A percentile compares a stretch with the other conserved stretches of the same genome.
These are phyloP conservation scores for Arachis monticola DNA, from an alignment of 331 rosid genomes.

Conservation along the genomic window DNA sequence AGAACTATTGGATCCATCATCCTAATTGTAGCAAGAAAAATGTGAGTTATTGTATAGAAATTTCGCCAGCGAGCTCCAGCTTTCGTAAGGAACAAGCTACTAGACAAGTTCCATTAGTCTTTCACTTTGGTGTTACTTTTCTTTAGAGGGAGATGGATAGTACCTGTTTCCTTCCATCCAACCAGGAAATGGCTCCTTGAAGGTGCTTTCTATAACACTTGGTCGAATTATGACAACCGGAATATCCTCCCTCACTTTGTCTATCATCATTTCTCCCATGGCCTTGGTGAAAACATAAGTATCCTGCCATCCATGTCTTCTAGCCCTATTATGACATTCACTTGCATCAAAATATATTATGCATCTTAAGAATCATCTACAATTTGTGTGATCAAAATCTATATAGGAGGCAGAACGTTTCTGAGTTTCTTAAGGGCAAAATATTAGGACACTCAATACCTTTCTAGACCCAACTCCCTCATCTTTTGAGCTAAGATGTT, in stretches of 20 bases:
- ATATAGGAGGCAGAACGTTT: background rate
- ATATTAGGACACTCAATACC: constrained; percentile 46
- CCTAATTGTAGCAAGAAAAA: constrained; percentile 48
- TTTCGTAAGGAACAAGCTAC: background rate
- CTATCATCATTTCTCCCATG: constrained; percentile 93
- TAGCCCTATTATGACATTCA: constrained; percentile 61
- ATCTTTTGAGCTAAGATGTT: constrained; percentile 56
- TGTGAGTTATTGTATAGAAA: constrained; percentile 22
- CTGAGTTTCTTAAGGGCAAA: background rate
- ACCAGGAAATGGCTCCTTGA: constrained; percentile 89
- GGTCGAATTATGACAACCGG: constrained; percentile 58
- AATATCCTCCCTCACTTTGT: constrained; percentile 53
- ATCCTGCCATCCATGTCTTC: constrained; percentile 91
- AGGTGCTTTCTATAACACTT: constrained; percentile 66
- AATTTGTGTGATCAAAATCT: constrained; percentile 9
- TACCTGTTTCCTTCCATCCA: constrained; percentile 99
- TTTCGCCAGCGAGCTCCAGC: background rate
- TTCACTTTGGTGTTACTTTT: background rate
- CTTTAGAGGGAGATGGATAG: background rate
- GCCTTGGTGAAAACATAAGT: constrained; percentile 97
- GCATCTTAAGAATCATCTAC: constrained; percentile 2
- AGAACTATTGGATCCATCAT: constrained; percentile 98
- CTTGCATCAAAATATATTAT: constrained; percentile 2
- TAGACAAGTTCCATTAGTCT: background rate
- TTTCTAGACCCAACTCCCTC: constrained; percentile 82